These are phyloP conservation scores for Phytophthora tubulina DNA, from an alignment of 352 stramenopile genomes.

Conservation along the genomic window DNA sequence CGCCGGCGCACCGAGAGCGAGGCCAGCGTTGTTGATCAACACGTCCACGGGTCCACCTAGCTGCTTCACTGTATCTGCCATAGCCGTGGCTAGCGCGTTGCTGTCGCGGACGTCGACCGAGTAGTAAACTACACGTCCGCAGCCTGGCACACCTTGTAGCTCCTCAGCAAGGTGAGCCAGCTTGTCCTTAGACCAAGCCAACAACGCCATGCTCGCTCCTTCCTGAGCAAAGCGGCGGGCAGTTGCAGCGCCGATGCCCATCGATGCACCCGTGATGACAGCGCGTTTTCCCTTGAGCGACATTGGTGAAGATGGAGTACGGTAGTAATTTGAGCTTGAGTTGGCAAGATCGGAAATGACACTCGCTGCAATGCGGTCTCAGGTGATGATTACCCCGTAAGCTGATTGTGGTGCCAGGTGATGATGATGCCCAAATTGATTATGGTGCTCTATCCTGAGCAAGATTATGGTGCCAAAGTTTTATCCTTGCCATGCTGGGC, in stretches of 20 bases:
- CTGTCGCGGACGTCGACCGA: constrained; percentile 32
- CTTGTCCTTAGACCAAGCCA: constrained; percentile 40
- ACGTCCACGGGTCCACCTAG: constrained; percentile 33
- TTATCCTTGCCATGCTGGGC: too few species aligned
- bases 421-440: constrained; percentile 19
- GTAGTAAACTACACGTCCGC: constrained; percentile 17
- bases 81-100: constrained; percentile 20
- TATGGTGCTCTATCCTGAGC: not conserved
- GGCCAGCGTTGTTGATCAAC: constrained; percentile 43
- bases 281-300: constrained; percentile 31
- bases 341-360: constrained; percentile 20
- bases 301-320: constrained; percentile 17
- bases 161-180: constrained; percentile 22
- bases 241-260: constrained; percentile 41
- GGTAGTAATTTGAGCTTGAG: not conserved
- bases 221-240: constrained; percentile 26
- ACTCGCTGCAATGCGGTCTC: not conserved
- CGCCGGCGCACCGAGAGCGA: constrained; percentile 33
- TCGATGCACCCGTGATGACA: constrained; percentile 42
- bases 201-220: constrained; percentile 28
- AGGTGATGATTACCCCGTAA: not conserved
- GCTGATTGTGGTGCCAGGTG: not conserved
- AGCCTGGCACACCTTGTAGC: constrained; percentile 15
- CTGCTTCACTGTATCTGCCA: constrained; percentile 22
- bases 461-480: too few species aligned